Evolutionary conservation across 2,329 filamentous ascomycete species (phyloP), one percentile per base, ranked within the genome.

Genomic region (Fusarium zealandicum): DNA sequence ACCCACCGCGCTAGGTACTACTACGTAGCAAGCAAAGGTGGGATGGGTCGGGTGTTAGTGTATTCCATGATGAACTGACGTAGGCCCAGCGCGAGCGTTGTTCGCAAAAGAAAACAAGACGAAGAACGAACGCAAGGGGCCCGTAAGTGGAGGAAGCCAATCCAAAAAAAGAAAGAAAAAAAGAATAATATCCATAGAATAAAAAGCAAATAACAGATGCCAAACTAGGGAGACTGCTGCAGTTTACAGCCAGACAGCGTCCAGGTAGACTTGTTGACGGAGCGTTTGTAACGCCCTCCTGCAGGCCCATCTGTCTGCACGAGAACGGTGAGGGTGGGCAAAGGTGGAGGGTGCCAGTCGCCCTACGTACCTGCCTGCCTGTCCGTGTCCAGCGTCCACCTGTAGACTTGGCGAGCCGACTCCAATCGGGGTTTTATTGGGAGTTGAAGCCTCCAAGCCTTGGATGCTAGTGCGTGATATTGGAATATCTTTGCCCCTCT

Each of bases 321-420:
- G 50, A 63, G 57, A 64, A 64, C 62, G 57, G 64, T 65, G 64
- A 67, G 48, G 37, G 53, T 47, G 47, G 47, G 53, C 54, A 16
- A 48, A 27, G 42, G 57, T 38, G 42, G 32, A 33, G 25, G 28
- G 57, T 40, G 51, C 20, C 20, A 20, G 20, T 20, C 20, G 20
- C 20, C 20, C 20, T 20, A n/a, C n/a, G n/a, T n/a, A n/a, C 20
- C 20, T 20, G 20, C 20, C n/a, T 33, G 41, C n/a, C n/a, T n/a
- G n/a, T n/a, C n/a, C n/a, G n/a, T n/a, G n/a, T n/a, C n/a, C n/a
- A n/a, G n/a, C n/a, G n/a, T n/a, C n/a, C 33, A 18, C 38, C 40
- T 43, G 25, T 14, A n/a, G 18, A 42, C 41, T 20, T 33, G 17
- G 31, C 54, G 25, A 46, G 40, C 44, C 54, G 47, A 41, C 53